These are phyloP conservation scores for Hemisphaericaspora subhashii DNA, from an alignment of 1,139 yeast species.

Conservation along the genomic window DNA sequence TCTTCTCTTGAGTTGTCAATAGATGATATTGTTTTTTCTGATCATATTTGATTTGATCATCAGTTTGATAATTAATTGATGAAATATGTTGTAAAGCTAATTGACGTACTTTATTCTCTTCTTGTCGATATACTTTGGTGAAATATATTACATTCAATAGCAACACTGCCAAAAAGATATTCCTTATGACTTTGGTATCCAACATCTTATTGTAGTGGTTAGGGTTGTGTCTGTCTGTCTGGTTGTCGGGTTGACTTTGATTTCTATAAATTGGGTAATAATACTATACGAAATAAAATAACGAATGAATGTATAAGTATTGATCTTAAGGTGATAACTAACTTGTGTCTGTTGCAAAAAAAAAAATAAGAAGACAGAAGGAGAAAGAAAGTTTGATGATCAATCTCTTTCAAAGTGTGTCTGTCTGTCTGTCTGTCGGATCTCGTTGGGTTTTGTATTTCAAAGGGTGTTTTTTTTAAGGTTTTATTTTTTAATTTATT, in stretches of 20 bases:
- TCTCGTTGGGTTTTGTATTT: too few species aligned
- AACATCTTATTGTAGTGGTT: constrained; percentile 15
- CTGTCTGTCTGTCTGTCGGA: background rate
- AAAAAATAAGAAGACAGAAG: too few species aligned
- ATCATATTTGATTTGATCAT: constrained; percentile 22
- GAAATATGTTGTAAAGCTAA: constrained; percentile 23
- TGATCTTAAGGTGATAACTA: too few species aligned
- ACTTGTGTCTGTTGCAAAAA: too few species aligned
- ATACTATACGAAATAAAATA: too few species aligned
- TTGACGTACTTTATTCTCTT: constrained; percentile 20
- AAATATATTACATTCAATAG: constrained; percentile 26
- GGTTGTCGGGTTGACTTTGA: too few species aligned
- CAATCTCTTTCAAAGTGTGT: background rate
- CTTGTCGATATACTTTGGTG: constrained; percentile 20
- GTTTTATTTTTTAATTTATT: too few species aligned
- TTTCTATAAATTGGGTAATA: too few species aligned
- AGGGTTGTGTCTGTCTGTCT: background rate
- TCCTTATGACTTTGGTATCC: constrained; percentile 19
- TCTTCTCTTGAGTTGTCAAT: constrained; percentile 22
- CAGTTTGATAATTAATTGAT: constrained; percentile 21
- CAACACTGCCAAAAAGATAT: constrained; percentile 22
- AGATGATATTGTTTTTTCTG: constrained; percentile 18
- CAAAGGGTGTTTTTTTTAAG: too few species aligned
- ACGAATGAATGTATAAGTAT: too few species aligned
- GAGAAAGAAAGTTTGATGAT: background rate